These are phyloP conservation scores for Stephania cephalantha DNA, from an alignment of 164 flowering plant genomes.

Conservation along the genomic window DNA sequence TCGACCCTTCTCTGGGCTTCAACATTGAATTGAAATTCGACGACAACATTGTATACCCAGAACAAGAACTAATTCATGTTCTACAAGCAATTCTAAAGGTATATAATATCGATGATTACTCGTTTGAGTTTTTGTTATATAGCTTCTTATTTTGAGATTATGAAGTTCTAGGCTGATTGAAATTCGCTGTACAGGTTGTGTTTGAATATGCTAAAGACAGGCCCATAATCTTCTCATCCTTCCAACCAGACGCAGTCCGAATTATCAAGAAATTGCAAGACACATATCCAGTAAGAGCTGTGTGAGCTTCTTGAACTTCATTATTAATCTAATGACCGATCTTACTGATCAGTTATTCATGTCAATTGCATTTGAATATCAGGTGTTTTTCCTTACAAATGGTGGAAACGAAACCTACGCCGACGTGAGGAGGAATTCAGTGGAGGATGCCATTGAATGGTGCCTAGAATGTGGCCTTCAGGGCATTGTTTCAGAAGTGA, in stretches of 20 bases:
- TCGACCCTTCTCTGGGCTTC: conserved; percentile 68
- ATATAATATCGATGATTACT: neutral
- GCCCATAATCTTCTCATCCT: conserved; percentile 73
- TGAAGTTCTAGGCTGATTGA: neutral
- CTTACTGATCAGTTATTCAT: neutral
- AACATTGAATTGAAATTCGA: conserved; percentile 90
- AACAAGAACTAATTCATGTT: conserved; percentile 37
- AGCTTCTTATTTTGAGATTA: neutral
- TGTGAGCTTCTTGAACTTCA: neutral
- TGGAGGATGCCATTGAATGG: conserved; percentile 76
- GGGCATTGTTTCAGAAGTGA: conserved; percentile 86
- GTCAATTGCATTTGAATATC: neutral
- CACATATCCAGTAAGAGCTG: conserved; percentile 59
- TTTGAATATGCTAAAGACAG: conserved; percentile 52
- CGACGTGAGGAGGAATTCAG: conserved; percentile 74
- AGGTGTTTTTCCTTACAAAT: conserved; percentile 86
- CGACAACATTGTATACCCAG: conserved; percentile 51
- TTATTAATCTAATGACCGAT: neutral
- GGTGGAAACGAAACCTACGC: conserved; percentile 69
- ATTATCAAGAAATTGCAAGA: conserved; percentile 60
- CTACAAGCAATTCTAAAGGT: conserved; percentile 57
- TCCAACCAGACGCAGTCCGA: conserved; percentile 85
- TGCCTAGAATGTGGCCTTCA: conserved; percentile 66
- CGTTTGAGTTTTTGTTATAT: neutral
- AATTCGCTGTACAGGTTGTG: conserved; percentile 44